Percentiles rank a stretch among this genome's conserved stretches.
phyloP scores from a whole-genome alignment of 1,284 basidiomycete genomes.

The Cryptococcus sp. region DNA sequence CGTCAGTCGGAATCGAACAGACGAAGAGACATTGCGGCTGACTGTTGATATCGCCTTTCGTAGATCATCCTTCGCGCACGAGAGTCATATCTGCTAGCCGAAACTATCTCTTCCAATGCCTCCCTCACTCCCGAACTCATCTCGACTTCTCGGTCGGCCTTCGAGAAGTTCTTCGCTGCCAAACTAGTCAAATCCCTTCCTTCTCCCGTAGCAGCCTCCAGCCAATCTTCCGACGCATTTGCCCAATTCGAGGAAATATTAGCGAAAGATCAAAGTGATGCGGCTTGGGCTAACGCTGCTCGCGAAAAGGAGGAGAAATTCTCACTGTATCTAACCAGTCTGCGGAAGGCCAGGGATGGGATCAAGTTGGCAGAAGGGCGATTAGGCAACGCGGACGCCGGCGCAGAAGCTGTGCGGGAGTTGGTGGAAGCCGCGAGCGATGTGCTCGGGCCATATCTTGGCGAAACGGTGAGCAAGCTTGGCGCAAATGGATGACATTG shows the following conservation, averaged over 20 bases:
- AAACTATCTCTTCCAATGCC: conserved; percentile 42
- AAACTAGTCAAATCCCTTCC: conserved; percentile 62
- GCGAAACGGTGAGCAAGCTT: conserved; percentile 64
- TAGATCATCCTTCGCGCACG: conserved; percentile 89
- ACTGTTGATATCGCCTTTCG: background rate
- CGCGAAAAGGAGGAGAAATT: conserved; percentile 84
- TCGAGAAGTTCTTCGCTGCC: conserved; percentile 61
- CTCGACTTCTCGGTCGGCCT: conserved; percentile 40
- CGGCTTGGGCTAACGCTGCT: conserved; percentile 66
- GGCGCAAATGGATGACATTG: background rate
- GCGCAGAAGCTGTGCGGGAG: conserved; percentile 58
- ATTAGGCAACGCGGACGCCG: conserved; percentile 52
- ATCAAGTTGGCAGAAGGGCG: conserved; percentile 39
- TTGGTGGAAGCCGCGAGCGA: conserved; percentile 75
- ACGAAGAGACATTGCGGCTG: background rate
- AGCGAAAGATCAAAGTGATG: conserved; percentile 57
- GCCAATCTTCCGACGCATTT: conserved; percentile 55
- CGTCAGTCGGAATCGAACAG: background rate
- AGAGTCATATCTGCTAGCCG: conserved; percentile 71
- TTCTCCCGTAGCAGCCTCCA: conserved; percentile 64
- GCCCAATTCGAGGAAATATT: conserved; percentile 61
- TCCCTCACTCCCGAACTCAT: conserved; percentile 42
- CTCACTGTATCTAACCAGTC: conserved; percentile 75
- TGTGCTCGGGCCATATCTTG: conserved; percentile 70
- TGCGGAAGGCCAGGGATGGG: conserved; percentile 59